Evolutionary conservation across 2,329 filamentous ascomycete genomes (phyloP).

Genomic region (Onygenales sp.): DNA sequence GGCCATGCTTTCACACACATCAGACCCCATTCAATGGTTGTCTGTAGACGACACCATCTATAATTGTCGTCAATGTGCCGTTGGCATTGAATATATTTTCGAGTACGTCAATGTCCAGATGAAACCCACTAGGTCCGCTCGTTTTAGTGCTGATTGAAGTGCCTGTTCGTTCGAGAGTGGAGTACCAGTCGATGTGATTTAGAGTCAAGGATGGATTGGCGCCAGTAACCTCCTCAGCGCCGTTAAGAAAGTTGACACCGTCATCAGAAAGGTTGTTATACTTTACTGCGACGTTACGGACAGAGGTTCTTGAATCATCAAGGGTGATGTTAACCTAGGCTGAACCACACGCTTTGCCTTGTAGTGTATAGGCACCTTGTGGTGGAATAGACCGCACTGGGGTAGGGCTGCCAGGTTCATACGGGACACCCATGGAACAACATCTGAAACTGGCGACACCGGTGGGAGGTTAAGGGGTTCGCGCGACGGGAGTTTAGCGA

Average conservation of each 20-base stretch:
- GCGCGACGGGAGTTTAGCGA: slow-evolving; percentile 30
- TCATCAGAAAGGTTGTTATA: slow-evolving; percentile 33
- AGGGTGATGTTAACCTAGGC: slow-evolving; percentile 14
- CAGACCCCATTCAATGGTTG: slow-evolving; percentile 31
- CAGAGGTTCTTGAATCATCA: not conserved
- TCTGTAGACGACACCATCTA: slow-evolving; percentile 27
- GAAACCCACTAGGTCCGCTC: slow-evolving; percentile 31
- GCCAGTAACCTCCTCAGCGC: slow-evolving; percentile 26
- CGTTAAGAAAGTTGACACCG: slow-evolving; percentile 22
- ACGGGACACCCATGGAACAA: not conserved
- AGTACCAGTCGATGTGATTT: slow-evolving; percentile 29
- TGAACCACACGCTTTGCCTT: slow-evolving; percentile 9
- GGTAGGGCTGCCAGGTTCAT: not conserved
- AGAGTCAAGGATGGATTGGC: slow-evolving; percentile 14
- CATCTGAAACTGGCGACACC: slow-evolving; percentile 16
- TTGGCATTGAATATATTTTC: slow-evolving; percentile 34
- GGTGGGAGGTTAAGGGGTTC: slow-evolving; percentile 14
- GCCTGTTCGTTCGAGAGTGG: slow-evolving; percentile 28
- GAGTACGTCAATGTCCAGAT: slow-evolving; percentile 30
- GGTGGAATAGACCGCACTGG: not conserved
- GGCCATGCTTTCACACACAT: not conserved
- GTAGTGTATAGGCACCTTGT: slow-evolving; percentile 12
- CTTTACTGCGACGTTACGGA: slow-evolving; percentile 22
- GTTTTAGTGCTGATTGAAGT: slow-evolving; percentile 24
- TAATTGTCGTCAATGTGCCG: slow-evolving; percentile 30